phyloP scores from a whole-genome alignment of 1,284 basidiomycete genomes.

The Malassezia sympodialis region DNA sequence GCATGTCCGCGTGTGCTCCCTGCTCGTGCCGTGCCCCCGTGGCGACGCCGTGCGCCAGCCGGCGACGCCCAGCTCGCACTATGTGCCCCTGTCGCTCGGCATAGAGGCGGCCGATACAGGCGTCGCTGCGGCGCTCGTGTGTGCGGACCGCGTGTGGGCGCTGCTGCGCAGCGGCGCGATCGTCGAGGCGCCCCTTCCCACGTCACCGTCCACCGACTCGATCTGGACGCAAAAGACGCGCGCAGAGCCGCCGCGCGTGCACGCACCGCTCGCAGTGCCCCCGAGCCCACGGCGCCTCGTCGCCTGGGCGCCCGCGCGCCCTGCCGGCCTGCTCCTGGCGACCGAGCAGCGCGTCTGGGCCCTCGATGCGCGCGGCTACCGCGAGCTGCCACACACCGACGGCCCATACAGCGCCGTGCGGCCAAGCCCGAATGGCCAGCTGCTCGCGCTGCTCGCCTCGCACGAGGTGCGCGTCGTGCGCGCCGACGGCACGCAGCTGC shows the following conservation, averaged over 20 bases:
- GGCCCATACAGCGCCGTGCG: slow-evolving; percentile 80
- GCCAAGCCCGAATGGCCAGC: slow-evolving; percentile 84
- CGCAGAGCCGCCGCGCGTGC: slow-evolving; percentile 15
- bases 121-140: slow-evolving; percentile 70
- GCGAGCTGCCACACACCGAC: slow-evolving; percentile 58
- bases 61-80: slow-evolving; percentile 57
- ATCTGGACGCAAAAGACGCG: slow-evolving; percentile 4
- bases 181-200: slow-evolving; percentile 61
- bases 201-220: slow-evolving; percentile 15
- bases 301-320: slow-evolving; percentile 26
- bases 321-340: slow-evolving; percentile 20
- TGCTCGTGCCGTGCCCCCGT: slow-evolving; percentile 49
- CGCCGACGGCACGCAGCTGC: slow-evolving; percentile 75
- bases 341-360: slow-evolving; percentile 17
- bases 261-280: slow-evolving; percentile 11
- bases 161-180: slow-evolving; percentile 66
- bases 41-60: slow-evolving; percentile 7
- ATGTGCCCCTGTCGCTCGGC: slow-evolving; percentile 73
- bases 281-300: not conserved
- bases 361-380: slow-evolving; percentile 20
- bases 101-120: slow-evolving; percentile 70
- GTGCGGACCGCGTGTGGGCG: slow-evolving; percentile 76
- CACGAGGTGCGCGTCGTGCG: slow-evolving; percentile 82
- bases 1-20: slow-evolving; percentile 75
- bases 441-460: slow-evolving; percentile 70